Base-by-base conservation (phyloP, 1,139 yeast genomes). In the Blastobotrys ciferrii region DNA sequence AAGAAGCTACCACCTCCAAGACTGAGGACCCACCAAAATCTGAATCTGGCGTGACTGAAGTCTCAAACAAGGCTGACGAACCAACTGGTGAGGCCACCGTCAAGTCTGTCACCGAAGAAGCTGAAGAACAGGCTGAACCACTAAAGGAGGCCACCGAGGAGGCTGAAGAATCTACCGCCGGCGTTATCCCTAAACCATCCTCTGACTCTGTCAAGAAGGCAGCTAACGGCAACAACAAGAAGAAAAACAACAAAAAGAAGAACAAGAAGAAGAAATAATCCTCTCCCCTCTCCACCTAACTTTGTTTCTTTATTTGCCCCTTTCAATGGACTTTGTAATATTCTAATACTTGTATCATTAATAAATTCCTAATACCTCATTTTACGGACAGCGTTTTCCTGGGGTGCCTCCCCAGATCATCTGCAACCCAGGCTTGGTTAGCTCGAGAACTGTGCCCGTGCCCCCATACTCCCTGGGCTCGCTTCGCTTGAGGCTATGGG, bases 201-300 rank as follows among this genome's bases (percentile, higher is more conserved):
- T 47, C 49, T 11, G 49, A 49, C 38, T 42, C 49, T 12, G 35
- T 45, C 28, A 42, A 46, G 45, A 46, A 33, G 25, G 45, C 39
- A 47, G 47, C 43, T 43, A 50, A 30, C 32, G 25, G 42, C 32
- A 23, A 19, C 40, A 33, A 30, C 32, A 50, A 46, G 41, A 53
- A 45, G 39, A 49, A 48, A 42, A 49, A 48, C 12, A 52, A 55
- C 38, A 55, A 55, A 41, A 54, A 54, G 13, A 56, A 56, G 55
- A 55, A 54, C 53, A 51, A 50, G 51, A 57, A 57, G 40, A 51
- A 50, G 43, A 55, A 55, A 45, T 50, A 54, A 51, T 17, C 20
- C 12, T 20, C n/a, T 17, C 4, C 5, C 11, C 11, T 18, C 14
- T 12, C 28, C 9, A 23, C 28, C 28, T 9, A 23, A 5, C 9